These are phyloP conservation scores for Hypomontagnella submonticulosa DNA, from an alignment of 495 filamentous ascomycete genomes.

Conservation along the genomic window DNA sequence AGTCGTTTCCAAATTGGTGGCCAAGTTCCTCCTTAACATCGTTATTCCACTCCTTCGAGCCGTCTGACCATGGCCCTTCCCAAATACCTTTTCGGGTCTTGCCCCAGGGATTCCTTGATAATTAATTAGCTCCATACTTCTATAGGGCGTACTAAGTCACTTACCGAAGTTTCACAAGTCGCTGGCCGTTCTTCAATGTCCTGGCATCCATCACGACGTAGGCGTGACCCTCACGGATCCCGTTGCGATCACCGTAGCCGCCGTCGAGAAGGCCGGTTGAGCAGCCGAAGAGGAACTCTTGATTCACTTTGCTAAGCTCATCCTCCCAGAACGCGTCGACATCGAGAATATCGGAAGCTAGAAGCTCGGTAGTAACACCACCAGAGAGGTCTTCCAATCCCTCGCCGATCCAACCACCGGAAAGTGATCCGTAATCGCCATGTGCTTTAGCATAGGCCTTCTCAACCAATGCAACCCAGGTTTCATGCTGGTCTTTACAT, in stretches of 20 bases:
- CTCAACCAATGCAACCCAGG: conserved; percentile 91
- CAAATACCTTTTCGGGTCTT: conserved; percentile 74
- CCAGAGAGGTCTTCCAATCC: conserved; percentile 93
- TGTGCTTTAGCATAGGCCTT: conserved; percentile 98
- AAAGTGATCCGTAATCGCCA: conserved; percentile 80
- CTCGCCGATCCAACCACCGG: conserved; percentile 89
- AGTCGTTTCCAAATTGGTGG: conserved; percentile 93
- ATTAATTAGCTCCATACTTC: conserved; percentile 15
- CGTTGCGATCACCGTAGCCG: conserved; percentile 74
- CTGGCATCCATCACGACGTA: conserved; percentile 89
- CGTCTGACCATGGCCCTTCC: conserved; percentile 87
- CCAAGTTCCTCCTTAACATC: conserved; percentile 83
- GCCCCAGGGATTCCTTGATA: conserved; percentile 83
- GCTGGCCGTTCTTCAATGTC: conserved; percentile 59
- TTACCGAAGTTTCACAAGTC: conserved; percentile 60
- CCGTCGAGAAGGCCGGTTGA: conserved; percentile 72
- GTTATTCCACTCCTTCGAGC: conserved; percentile 93
- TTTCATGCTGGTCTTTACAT: conserved; percentile 88
- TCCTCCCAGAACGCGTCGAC: conserved; percentile 89
- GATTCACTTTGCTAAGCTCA: conserved; percentile 86
- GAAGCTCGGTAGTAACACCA: conserved; percentile 86
- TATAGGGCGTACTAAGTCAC: not conserved
- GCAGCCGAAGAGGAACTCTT: conserved; percentile 91
- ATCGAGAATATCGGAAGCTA: conserved; percentile 88
- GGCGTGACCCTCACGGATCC: conserved; percentile 84